Conservation (phyloP, 1,284 basidiomycete species). For the Mycena sp. region DNA sequence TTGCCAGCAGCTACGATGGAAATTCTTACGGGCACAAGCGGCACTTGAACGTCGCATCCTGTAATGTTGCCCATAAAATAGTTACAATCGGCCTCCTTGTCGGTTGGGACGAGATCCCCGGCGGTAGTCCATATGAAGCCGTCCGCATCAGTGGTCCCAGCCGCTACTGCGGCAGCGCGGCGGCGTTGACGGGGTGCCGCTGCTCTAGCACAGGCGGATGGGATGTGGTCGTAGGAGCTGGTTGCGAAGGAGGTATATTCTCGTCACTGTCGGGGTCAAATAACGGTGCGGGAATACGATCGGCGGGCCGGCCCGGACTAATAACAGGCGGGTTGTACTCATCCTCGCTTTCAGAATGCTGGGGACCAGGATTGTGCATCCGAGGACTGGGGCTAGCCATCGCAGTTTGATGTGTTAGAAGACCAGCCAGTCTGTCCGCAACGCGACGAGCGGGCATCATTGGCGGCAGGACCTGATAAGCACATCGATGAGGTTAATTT, state of each 20-base stretch:
- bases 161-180: not conserved
- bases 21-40: conserved; percentile 1
- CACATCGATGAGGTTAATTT: conserved; percentile 3
- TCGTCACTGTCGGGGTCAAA: not conserved
- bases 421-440: conserved; percentile 1
- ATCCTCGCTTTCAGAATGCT: not conserved
- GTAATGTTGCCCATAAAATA: not conserved
- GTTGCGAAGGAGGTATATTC: not conserved
- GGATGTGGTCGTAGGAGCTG: not conserved
- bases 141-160: conserved; percentile 2
- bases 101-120: no score
- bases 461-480: conserved; percentile 1
- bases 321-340: not conserved
- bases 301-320: not conserved
- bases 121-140: not conserved
- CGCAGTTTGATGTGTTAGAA: conserved; percentile 4
- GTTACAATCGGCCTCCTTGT: no score
- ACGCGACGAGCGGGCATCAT: not conserved
- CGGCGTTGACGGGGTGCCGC: not conserved
- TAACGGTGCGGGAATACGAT: not conserved
- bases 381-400: conserved; percentile 8
- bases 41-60: not conserved
- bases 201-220: conserved; percentile 1
- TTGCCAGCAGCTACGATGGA: no score
- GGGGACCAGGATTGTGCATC: conserved; percentile 2